These are phyloP conservation scores for Eremochloa ophiuroides DNA, from an alignment of 176 grass and related monocot genomes.

Conservation along the genomic window DNA sequence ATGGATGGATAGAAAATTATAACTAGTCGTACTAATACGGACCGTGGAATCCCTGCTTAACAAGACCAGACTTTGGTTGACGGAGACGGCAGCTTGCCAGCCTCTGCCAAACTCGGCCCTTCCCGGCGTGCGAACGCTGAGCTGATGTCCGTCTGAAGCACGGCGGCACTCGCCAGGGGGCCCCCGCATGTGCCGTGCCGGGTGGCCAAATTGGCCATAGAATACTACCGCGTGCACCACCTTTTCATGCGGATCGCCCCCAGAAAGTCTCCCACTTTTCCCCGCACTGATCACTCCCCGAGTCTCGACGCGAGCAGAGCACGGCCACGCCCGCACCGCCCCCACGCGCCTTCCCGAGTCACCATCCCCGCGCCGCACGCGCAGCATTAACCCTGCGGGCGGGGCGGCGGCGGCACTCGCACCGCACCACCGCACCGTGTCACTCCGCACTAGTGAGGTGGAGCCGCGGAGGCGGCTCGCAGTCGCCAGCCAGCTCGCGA, in stretches of 20 bases:
- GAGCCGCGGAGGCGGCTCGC: slow-evolving; percentile 5
- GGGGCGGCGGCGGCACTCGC: not conserved
- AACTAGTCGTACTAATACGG: no score
- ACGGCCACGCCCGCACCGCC: not conserved
- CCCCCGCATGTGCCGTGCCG: no score
- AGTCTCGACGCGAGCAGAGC: slow-evolving; percentile 21
- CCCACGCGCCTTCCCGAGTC: slow-evolving; percentile 7
- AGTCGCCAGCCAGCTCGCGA: not conserved
- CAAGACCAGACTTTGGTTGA: not conserved
- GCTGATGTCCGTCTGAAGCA: not conserved
- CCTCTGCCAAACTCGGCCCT: not conserved
- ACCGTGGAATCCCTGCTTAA: not conserved
- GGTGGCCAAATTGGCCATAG: no score
- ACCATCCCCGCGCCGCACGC: slow-evolving; percentile 39
- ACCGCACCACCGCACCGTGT: slow-evolving; percentile 8
- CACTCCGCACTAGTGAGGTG: slow-evolving; percentile 36
- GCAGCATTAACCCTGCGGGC: slow-evolving; percentile 12
- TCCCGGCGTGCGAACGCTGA: slow-evolving; percentile 8
- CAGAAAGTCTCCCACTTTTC: not conserved
- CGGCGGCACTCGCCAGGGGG: not conserved
- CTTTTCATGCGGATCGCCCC: slow-evolving; percentile 37
- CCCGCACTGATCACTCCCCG: not conserved
- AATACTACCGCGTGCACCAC: not conserved
- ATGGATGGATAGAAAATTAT: not conserved
- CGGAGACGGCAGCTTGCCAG: not conserved